Evolutionary conservation across 192 early-diverging fungal genomes (phyloP).

Genomic region (Coemansia sp.): DNA sequence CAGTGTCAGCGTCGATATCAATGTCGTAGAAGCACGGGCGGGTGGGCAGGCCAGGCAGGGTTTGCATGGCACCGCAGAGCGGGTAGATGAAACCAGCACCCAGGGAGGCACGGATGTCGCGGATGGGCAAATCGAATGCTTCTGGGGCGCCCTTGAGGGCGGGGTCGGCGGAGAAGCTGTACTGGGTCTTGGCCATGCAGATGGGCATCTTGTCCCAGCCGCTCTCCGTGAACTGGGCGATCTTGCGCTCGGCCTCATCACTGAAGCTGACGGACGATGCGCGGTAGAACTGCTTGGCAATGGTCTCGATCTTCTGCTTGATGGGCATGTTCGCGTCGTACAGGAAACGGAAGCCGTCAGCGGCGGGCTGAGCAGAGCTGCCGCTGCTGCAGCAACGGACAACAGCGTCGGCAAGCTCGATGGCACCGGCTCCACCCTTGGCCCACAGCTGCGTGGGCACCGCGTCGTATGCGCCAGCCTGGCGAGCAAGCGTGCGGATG

Average conservation of each 20-base stretch:
- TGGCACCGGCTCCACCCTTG: slow-evolving; percentile 84
- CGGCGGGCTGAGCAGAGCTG: slow-evolving; percentile 11
- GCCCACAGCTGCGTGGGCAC: slow-evolving; percentile 94
- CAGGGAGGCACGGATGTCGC: slow-evolving; percentile 92
- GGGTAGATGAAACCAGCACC: slow-evolving; percentile 99
- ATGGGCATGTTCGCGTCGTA: slow-evolving; percentile 82
- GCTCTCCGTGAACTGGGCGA: slow-evolving; percentile 80
- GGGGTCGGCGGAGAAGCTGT: slow-evolving; percentile 89
- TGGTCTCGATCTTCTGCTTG: slow-evolving; percentile 87
- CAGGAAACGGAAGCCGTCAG: slow-evolving; percentile 74
- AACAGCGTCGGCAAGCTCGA: slow-evolving; percentile 85
- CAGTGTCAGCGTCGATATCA: slow-evolving; percentile 83
- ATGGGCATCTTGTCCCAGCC: slow-evolving; percentile 90
- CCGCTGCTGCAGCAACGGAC: slow-evolving; percentile 63
- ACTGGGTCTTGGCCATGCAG: slow-evolving; percentile 99
- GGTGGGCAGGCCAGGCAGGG: slow-evolving; percentile 96
- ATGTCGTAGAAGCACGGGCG: slow-evolving; percentile 97
- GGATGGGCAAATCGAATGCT: slow-evolving; percentile 88
- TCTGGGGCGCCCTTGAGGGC: slow-evolving; percentile 90
- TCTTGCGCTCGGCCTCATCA: slow-evolving; percentile 83
- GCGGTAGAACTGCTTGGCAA: slow-evolving; percentile 92
- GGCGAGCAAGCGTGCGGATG: slow-evolving; percentile 67
- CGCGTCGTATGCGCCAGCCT: slow-evolving; percentile 85
- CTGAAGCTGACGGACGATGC: slow-evolving; percentile 87
- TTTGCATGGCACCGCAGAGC: slow-evolving; percentile 93